Base-by-base conservation (phyloP, 768 basidiomycete species). In the Mycena rebaudengoi region DNA sequence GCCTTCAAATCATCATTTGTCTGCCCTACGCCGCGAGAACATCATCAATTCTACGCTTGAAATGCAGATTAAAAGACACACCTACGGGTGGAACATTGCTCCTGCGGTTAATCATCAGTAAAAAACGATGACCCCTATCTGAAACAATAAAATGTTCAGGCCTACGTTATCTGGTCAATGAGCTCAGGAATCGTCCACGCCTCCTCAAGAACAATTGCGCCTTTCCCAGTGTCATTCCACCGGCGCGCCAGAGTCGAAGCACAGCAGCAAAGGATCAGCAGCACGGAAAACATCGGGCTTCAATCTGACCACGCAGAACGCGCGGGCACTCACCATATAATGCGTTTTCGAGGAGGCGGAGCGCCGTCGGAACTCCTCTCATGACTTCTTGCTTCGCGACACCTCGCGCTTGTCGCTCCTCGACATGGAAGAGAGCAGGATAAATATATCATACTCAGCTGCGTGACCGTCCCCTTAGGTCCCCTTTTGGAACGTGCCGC, bases 161-260 rank as follows among this genome's bases (percentile, higher is more conserved):
- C n/a, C n/a, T 40, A 76, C 78, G 67, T 70, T 46, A 72, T 54
- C 37, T 71, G 68, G 46, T 57, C 48, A 7, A 76, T 37, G 7
- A 80, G 74, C 14, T 76, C 75, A 13, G 78, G 74, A 4, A 74
- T 75, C 1, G 76, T 77, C 76, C 77, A 82, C 0, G 80, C 80
- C 66, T 82, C 80, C 60, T 81, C 80, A 20, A 82, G 70, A 37
- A 71, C 73, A 29, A 82, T 81, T 13, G 75, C 71, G 7, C 81
- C 81, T 6, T 65, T 74, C 2, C 79, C 79, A 4, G 69, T 76
- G 55, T 79, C 69, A 26, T 69, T 72, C 75, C 76, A 79, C 43
- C 68, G 60, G 23, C 74, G 58, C 5, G 58, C 67, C 13, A 56
- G 32, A 44, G 33, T 23, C 18, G 51, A 61, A 21, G 39, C 30